Evolutionary conservation across 257 asterid genomes (phyloP).

Genomic region (Striga asiatica): DNA sequence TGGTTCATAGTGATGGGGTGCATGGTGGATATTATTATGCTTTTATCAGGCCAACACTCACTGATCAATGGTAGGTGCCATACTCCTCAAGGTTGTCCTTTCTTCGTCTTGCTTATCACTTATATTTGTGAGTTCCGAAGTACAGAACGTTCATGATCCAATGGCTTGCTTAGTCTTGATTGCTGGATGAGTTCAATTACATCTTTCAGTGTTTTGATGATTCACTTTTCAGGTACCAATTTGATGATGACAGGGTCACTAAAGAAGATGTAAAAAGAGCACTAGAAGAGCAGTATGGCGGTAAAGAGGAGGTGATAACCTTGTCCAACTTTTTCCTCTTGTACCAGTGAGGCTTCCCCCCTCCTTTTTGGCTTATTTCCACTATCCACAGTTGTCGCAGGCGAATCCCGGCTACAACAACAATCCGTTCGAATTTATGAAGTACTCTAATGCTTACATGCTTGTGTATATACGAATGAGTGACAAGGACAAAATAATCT

Average conservation of each 20-base stretch:
- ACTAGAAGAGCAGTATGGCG: slow-evolving; percentile 66
- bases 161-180: not conserved
- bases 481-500: slow-evolving; percentile 61
- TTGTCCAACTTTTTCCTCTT: slow-evolving; percentile 10
- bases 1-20: slow-evolving; percentile 97
- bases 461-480: slow-evolving; percentile 56
- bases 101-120: not conserved
- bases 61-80: slow-evolving; percentile 69
- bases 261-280: slow-evolving; percentile 52
- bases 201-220: slow-evolving; percentile 5
- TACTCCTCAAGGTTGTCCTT: not conserved
- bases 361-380: slow-evolving; percentile 15
- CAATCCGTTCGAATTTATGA: slow-evolving; percentile 51
- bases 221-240: slow-evolving; percentile 39
- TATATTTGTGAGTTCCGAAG: not conserved
- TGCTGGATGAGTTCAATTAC: slow-evolving; percentile 3
- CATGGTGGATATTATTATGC: slow-evolving; percentile 99
- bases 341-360: not conserved
- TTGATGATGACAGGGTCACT: slow-evolving; percentile 65
- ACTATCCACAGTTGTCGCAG: slow-evolving; percentile 41
- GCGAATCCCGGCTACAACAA: slow-evolving; percentile 60
- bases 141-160: too few species aligned
- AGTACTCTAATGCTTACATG: slow-evolving; percentile 67
- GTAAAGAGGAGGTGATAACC: slow-evolving; percentile 50
- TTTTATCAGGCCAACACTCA: slow-evolving; percentile 83